phyloP scores from a whole-genome alignment of 352 stramenopile genomes.

The Pythium vanterpoolii region DNA sequence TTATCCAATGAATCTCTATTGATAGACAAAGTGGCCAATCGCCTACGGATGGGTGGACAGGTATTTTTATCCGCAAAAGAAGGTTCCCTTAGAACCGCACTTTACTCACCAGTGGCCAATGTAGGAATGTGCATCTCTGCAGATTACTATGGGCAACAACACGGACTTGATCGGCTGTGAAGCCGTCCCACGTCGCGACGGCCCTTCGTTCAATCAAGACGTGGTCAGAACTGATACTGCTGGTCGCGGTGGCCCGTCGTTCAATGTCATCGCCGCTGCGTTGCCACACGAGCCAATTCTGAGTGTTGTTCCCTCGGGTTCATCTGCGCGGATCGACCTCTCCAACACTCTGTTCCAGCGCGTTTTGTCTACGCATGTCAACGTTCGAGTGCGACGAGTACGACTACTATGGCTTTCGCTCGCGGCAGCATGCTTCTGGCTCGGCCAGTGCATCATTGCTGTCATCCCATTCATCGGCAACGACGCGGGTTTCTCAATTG shows the following conservation, averaged over 20 bases:
- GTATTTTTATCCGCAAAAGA: background rate
- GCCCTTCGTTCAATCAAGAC: no score
- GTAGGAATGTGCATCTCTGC: background rate
- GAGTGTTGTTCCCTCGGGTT: background rate
- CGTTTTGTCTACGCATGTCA: background rate
- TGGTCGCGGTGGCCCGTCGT: conserved; percentile 5
- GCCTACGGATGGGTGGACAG: background rate
- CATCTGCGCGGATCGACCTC: conserved; percentile 5
- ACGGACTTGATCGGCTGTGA: no score
- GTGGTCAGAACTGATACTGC: background rate
- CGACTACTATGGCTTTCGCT: background rate
- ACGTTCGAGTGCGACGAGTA: background rate
- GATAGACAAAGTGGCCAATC: background rate
- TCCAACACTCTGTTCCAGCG: background rate
- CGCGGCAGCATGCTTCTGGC: conserved; percentile 9
- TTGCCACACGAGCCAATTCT: background rate
- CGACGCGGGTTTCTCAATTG: background rate
- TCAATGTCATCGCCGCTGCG: conserved; percentile 7
- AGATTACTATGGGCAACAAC: no score
- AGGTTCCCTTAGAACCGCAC: no score
- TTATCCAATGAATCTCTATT: background rate
- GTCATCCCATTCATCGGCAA: conserved; percentile 16
- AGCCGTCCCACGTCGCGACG: no score
- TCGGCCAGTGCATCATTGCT: conserved; percentile 8
- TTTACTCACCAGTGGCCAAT: no score